phyloP scores from a whole-genome alignment of 805 yeast genomes.

The Starmera pachycereana region DNA sequence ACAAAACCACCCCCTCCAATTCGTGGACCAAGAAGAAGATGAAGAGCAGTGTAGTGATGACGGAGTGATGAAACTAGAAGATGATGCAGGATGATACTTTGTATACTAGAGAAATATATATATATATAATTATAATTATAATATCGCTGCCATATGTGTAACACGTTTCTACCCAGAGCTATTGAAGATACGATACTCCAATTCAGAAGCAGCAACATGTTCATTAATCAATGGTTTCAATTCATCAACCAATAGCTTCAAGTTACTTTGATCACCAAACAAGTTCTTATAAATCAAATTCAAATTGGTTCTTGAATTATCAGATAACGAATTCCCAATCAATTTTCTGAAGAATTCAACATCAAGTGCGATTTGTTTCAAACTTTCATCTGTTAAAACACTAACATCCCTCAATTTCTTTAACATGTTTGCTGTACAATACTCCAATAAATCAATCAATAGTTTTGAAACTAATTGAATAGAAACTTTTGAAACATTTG shows the following conservation, averaged over 20 bases:
- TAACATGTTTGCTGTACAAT: constrained; percentile 24
- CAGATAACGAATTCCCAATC: constrained; percentile 12
- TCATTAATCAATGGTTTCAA: constrained; percentile 10
- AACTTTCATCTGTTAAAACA: constrained; percentile 33
- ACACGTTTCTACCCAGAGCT: neutral
- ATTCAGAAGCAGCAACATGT: constrained; percentile 9
- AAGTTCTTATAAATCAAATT: constrained; percentile 14
- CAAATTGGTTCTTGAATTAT: constrained; percentile 7
- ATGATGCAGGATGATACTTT: no score
- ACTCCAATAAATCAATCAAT: constrained; percentile 34
- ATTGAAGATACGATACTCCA: constrained; percentile 15
- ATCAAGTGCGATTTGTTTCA: constrained; percentile 43
- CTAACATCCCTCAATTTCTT: constrained; percentile 33
- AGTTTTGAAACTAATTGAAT: constrained; percentile 34
- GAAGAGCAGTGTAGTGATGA: no score
- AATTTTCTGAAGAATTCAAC: constrained; percentile 36
- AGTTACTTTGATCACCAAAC: constrained; percentile 1
- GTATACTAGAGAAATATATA: no score
- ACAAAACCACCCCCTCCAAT: constrained; percentile 65
- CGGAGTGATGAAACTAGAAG: no score
- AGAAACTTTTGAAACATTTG: constrained; percentile 39
- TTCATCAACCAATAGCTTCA: constrained; percentile 1
- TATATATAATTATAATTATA: no score
- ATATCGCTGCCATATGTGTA: no score
- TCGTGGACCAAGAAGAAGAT: constrained; percentile 42